phyloP scores from a whole-genome alignment of 1,139 yeast genomes.

The Candida sanyaensis region DNA sequence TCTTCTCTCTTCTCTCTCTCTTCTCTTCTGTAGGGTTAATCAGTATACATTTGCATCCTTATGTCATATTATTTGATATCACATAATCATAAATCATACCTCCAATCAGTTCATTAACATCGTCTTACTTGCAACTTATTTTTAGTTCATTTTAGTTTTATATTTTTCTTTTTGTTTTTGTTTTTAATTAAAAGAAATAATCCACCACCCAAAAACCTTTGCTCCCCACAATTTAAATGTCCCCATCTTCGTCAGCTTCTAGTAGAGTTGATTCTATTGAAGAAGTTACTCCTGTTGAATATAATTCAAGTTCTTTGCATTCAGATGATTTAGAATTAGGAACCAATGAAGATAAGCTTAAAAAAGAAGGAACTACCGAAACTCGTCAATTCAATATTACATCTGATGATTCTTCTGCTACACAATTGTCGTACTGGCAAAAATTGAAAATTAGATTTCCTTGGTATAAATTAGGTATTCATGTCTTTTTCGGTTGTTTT shows the following conservation, averaged over 20 bases:
- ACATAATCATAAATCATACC: slow-evolving; percentile 15
- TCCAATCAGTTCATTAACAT: slow-evolving; percentile 17
- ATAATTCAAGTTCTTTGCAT: not conserved
- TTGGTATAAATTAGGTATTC: slow-evolving; percentile 24
- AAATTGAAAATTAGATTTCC: slow-evolving; percentile 25
- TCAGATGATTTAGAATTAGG: slow-evolving; percentile 7
- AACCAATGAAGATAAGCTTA: slow-evolving; percentile 2
- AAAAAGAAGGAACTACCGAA: slow-evolving; percentile 2
- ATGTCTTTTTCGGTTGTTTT: slow-evolving; percentile 41
- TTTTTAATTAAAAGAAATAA: not conserved
- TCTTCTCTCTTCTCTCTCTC: slow-evolving; percentile 1
- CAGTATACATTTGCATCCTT: slow-evolving; percentile 4
- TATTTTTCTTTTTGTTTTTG: not conserved
- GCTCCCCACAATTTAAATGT: not conserved
- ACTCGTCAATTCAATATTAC: slow-evolving; percentile 8
- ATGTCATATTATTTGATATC: slow-evolving; percentile 16
- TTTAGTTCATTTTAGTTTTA: too few species aligned
- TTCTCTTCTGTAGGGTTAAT: not conserved
- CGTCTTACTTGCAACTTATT: not conserved
- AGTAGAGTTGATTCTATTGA: slow-evolving; percentile 3
- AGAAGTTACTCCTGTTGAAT: slow-evolving; percentile 4
- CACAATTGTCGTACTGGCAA: slow-evolving; percentile 9
- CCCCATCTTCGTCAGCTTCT: not conserved
- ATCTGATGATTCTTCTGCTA: slow-evolving; percentile 1
- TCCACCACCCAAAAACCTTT: not conserved